Evolutionary conservation across 805 yeast species (phyloP), one percentile per base, ranked within the genome.

Genomic region (Metschnikowia amazonensis): DNA sequence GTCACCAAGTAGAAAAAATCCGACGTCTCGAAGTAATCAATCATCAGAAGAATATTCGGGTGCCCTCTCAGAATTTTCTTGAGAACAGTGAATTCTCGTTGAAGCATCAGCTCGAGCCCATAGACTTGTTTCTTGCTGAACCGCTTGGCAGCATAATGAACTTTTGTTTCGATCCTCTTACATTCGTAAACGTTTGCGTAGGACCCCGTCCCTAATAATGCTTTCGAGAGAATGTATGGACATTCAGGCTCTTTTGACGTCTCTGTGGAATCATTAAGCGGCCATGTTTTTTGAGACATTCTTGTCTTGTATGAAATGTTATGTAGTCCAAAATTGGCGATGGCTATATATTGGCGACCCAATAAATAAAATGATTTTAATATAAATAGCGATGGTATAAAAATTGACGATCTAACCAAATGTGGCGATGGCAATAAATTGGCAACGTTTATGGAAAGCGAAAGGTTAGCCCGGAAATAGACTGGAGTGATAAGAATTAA

Each of bases 21-120:
- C 4, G 70, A 67, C 0, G 92, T 85, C 59, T 85, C 89, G 60
- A 84, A 85, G 63, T 76, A 81, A 64, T 84, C 90, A 8, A 80
- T 72, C 42, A 84, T 63, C 32, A 82, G 82, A 44, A 84, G 65
- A 11, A 85, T 72, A 58, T 82, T 79, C 18, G 74, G 64, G 48
- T 79, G 80, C 28, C 72, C 74, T 48, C 64, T 65, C 39, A 81
- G 75, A 8, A 81, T 64, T 23, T 71, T 72, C 59, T 72, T 71
- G 35, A 84, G 69, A 1, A 82, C 74, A 6, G 70, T 65, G 47
- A 84, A 77, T 60, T 84, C 92, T 51, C 82, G 78, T 46, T 79
- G 80, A 16, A 85, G 69, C 65, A 63, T 53, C 39, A 55, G 50
- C 58, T 80, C 84, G 25, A 79, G 62, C 4, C 83, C 84, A 40